phyloP scores from a whole-genome alignment of 345 rosid species.

The Melaleuca alternifolia region DNA sequence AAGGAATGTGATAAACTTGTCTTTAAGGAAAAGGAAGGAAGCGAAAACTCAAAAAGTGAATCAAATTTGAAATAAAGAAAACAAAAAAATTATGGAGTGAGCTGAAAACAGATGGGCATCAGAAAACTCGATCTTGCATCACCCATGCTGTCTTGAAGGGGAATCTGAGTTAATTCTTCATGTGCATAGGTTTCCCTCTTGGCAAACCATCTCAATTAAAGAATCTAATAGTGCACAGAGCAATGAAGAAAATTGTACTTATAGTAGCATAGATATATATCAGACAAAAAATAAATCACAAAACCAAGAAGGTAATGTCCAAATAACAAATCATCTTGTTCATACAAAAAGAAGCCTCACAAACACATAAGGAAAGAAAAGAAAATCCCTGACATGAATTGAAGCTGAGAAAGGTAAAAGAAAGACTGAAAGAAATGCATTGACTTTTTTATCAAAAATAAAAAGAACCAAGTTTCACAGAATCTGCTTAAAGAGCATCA shows the following conservation, averaged over 20 bases:
- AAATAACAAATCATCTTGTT: neutral
- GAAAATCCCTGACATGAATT: neutral
- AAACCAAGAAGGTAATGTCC: neutral
- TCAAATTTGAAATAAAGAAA: neutral
- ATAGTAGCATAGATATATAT: neutral
- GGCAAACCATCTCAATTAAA: neutral
- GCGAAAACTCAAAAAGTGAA: neutral
- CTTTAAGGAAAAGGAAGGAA: neutral
- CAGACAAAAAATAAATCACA: neutral
- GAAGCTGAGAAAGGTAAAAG: neutral
- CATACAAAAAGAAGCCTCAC: neutral
- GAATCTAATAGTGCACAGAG: neutral
- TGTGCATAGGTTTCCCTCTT: neutral
- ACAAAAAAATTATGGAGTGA: neutral
- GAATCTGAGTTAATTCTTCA: constrained; percentile 10
- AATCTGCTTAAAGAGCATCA: neutral
- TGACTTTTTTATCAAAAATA: neutral
- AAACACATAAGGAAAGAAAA: neutral
- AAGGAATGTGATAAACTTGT: neutral
- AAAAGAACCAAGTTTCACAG: neutral
- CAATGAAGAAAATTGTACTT: neutral
- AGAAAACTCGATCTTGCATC: constrained; percentile 11
- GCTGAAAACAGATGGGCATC: neutral
- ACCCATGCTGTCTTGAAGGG: constrained; percentile 12
- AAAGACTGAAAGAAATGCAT: neutral